Evolutionary conservation across 176 grass and related monocot genomes (phyloP), one percentile per base, ranked within the genome.

Genomic region (Aegilops umbellulata): DNA sequence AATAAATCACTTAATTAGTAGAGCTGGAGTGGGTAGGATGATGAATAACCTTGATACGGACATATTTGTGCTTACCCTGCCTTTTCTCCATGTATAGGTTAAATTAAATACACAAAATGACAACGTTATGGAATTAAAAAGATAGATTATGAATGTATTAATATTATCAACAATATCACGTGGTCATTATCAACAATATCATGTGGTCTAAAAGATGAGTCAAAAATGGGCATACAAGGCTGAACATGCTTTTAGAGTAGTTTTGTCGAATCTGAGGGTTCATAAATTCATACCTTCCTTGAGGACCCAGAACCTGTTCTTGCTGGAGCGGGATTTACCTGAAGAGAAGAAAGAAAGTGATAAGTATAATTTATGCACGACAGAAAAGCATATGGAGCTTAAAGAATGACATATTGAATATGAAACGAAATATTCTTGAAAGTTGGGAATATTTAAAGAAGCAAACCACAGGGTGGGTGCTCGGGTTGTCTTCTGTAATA

Each of bases 241-340:
- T 44, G 8, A 82, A 68, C 65, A 64, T 3, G 22, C 9, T 38
- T 79, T 61, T 30, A 82, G 7, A 22, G 25, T 82, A 81, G 23
- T 32, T 44, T 67, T 87, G 46, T 15, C 38, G 34, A 76, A 82
- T 57, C 68, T 41, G 20, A 85, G 26, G n/a, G 51, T 30, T 1
- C 68, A 77, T 82, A 90, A 83, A 78, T 89, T 89, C 49, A 77
- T 82, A 86, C 83, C 87, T 88, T 88, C 57, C 81, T 84, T 49
- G 65, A 89, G 34, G 65, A 65, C 51, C 87, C 80, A 51, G 81
- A 89, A 72, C 75, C 42, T 47, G 74, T 25, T 84, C 81, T 84
- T 38, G 51, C 41, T 80, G 69, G 83, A 81, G 78, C 35, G 34
- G 82, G 77, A 55, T 77, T 72, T 35, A 64, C 31, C 86, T 88